Percentiles rank a stretch among this genome's conserved stretches.
These are phyloP conservation scores for Grosmannia penicillata DNA, from an alignment of 2,329 filamentous ascomycete genomes.

Conservation along the genomic window DNA sequence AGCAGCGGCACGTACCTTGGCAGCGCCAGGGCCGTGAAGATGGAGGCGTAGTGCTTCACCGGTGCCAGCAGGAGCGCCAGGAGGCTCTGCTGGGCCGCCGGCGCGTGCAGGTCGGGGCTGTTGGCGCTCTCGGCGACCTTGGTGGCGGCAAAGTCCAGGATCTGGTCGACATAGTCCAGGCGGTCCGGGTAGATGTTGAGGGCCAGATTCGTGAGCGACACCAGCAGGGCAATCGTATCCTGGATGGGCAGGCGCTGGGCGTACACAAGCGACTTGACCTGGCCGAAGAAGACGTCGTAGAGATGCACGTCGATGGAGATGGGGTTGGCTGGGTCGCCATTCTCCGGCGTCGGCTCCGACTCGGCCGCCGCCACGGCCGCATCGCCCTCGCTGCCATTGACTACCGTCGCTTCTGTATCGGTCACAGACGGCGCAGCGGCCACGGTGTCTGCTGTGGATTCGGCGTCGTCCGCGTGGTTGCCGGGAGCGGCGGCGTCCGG, in stretches of 20 bases:
- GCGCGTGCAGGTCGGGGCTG: slow-evolving; percentile 87
- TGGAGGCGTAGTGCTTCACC: slow-evolving; percentile 75
- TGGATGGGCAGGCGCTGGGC: slow-evolving; percentile 83
- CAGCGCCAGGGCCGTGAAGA: slow-evolving; percentile 90
- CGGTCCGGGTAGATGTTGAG: slow-evolving; percentile 90
- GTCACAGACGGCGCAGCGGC: slow-evolving; percentile 24
- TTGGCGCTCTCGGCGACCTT: slow-evolving; percentile 85
- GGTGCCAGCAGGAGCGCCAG: slow-evolving; percentile 83
- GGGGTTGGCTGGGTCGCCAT: neutral
- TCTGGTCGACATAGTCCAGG: slow-evolving; percentile 89
- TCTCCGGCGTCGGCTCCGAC: neutral
- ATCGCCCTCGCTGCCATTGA: slow-evolving; percentile 24
- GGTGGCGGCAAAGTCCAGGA: slow-evolving; percentile 72
- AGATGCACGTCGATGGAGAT: slow-evolving; percentile 71
- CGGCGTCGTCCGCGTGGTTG: slow-evolving; percentile 16
- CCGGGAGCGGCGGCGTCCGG: neutral
- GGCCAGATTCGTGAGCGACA: slow-evolving; percentile 86
- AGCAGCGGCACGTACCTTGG: slow-evolving; percentile 85
- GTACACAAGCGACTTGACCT: slow-evolving; percentile 86
- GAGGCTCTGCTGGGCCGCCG: slow-evolving; percentile 74
- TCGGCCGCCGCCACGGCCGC: neutral
- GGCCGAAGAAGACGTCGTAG: slow-evolving; percentile 94
- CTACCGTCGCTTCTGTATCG: slow-evolving; percentile 31
- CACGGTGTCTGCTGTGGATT: slow-evolving; percentile 17
- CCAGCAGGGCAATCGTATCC: slow-evolving; percentile 83